These are phyloP conservation scores for Pestalotiopsis sp. DNA, from an alignment of 2,329 filamentous ascomycete species.

Conservation along the genomic window DNA sequence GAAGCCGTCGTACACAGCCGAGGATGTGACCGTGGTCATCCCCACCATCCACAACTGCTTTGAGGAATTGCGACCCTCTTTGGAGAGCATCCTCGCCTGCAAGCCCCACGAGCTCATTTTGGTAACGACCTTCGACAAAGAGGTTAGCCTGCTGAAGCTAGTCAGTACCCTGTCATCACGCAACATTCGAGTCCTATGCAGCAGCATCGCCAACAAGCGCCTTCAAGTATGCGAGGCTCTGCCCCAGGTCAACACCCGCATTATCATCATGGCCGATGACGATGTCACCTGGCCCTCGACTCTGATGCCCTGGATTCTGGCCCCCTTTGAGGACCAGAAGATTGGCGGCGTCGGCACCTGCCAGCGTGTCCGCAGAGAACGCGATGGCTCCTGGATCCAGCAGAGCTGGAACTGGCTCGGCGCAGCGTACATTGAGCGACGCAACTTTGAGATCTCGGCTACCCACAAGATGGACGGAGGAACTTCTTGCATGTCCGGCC, in stretches of 20 bases:
- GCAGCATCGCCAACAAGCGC: slow-evolving; percentile 90
- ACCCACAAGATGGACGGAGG: slow-evolving; percentile 95
- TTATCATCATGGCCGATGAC: slow-evolving; percentile 93
- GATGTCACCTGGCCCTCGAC: slow-evolving; percentile 91
- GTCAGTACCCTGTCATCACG: slow-evolving; percentile 61
- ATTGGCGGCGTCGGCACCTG: slow-evolving; percentile 93
- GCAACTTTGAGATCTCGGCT: slow-evolving; percentile 96
- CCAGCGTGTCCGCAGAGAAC: slow-evolving; percentile 77
- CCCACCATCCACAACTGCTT: slow-evolving; percentile 89
- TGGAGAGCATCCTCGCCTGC: slow-evolving; percentile 75
- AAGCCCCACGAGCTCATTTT: slow-evolving; percentile 75
- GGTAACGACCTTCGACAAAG: slow-evolving; percentile 83
- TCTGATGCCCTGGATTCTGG: slow-evolving; percentile 87
- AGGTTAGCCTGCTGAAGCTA: slow-evolving; percentile 68
- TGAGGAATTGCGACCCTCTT: slow-evolving; percentile 79
- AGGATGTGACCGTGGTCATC: slow-evolving; percentile 92
- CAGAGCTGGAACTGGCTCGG: slow-evolving; percentile 87
- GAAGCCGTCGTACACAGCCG: slow-evolving; percentile 75
- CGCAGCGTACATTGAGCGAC: slow-evolving; percentile 86
- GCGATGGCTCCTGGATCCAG: slow-evolving; percentile 58
- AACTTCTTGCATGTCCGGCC: slow-evolving; percentile 94
- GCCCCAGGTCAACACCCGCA: slow-evolving; percentile 77
- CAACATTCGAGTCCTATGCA: slow-evolving; percentile 74
- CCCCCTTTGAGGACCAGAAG: slow-evolving; percentile 81
- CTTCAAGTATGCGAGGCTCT: slow-evolving; percentile 92